Percentiles rank a stretch among this genome's conserved stretches.
Conservation (phyloP, 805 yeast species). For the Hanseniaspora lindneri region DNA sequence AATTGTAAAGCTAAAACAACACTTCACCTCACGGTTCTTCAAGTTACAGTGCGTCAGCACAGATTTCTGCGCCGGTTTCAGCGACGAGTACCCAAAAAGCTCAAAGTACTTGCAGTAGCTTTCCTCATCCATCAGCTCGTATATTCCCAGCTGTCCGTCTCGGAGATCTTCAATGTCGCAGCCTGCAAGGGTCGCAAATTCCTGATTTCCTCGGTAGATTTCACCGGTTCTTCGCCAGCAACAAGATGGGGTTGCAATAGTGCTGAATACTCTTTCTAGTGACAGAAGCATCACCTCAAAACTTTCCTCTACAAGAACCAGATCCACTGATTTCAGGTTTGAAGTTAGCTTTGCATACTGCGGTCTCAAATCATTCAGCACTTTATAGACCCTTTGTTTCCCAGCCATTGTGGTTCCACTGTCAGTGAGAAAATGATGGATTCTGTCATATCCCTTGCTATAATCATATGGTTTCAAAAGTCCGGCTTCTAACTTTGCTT, state of each 20-base stretch:
- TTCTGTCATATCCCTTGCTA: constrained; percentile 81
- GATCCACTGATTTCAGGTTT: constrained; percentile 78
- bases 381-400: constrained; percentile 73
- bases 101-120: constrained; percentile 97
- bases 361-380: constrained; percentile 74
- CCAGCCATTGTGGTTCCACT: constrained; percentile 80
- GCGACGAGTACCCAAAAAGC: constrained; percentile 90
- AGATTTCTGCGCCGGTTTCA: constrained; percentile 90
- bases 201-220: constrained; percentile 87
- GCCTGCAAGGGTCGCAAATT: constrained; percentile 85
- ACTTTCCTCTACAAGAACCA: constrained; percentile 83
- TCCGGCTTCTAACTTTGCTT: constrained; percentile 90
- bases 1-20: constrained; percentile 90
- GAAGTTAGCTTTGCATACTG: constrained; percentile 88
- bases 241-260: constrained; percentile 97
- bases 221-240: constrained; percentile 96
- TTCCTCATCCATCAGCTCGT: constrained; percentile 89
- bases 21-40: constrained; percentile 73
- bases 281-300: constrained; percentile 88
- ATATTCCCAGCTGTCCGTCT: constrained; percentile 84
- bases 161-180: constrained; percentile 80
- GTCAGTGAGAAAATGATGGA: constrained; percentile 64
- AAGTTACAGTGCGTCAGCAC: constrained; percentile 84
- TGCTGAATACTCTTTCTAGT: constrained; percentile 87
- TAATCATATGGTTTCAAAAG: constrained; percentile 83